Evolutionary conservation across 2,329 filamentous ascomycete genomes (phyloP).

Genomic region (Hypomyces rosellus): DNA sequence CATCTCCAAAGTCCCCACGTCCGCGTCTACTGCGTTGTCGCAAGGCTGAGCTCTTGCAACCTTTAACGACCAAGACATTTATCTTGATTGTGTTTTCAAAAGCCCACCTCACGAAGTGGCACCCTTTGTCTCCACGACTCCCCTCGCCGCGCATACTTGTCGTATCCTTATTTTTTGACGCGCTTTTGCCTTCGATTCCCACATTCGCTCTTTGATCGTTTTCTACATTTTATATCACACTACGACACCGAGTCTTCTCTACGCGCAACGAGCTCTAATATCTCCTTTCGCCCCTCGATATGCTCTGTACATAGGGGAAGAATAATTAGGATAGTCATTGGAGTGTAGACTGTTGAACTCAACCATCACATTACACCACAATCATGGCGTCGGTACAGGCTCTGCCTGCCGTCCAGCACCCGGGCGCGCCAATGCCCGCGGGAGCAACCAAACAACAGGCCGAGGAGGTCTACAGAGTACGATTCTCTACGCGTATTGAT

Average conservation of each 20-base stretch:
- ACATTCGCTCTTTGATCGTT: constrained; percentile 2
- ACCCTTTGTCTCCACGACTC: constrained; percentile 17
- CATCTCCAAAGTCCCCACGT: constrained; percentile 15
- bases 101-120: constrained; percentile 23
- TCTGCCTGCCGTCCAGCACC: constrained; percentile 61
- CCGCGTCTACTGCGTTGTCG: constrained; percentile 9
- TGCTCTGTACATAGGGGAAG: constrained; percentile 30
- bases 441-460: constrained; percentile 71
- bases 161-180: constrained; percentile 18
- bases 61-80: background rate
- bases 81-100: constrained; percentile 14
- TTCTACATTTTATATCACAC: constrained; percentile 1
- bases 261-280: constrained; percentile 14
- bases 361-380: constrained; percentile 22
- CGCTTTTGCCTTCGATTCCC: constrained; percentile 13
- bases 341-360: constrained; percentile 18
- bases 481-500: constrained; percentile 16
- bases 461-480: constrained; percentile 65
- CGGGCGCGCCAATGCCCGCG: constrained; percentile 54
- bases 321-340: constrained; percentile 18
- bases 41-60: constrained; percentile 9
- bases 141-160: constrained; percentile 13
- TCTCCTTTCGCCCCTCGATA: constrained; percentile 26
- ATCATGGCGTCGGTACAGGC: constrained; percentile 77
- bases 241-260: constrained; percentile 23